Conservation (phyloP, 306 rosid species). For the Malus orientalis region DNA sequence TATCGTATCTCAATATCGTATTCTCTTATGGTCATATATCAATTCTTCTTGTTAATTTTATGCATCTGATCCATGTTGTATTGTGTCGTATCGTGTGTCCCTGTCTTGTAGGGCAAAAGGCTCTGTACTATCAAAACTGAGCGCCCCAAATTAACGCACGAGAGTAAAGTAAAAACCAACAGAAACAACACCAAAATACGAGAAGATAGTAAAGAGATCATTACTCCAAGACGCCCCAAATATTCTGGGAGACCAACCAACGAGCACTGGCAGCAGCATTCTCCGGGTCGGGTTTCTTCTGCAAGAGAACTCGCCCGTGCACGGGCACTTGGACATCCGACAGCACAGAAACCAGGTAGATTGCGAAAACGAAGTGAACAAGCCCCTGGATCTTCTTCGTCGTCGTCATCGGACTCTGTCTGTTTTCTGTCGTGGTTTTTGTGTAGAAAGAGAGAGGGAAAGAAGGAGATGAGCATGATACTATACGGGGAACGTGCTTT, state of each 20-base stretch:
- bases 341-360: slow-evolving; percentile 10
- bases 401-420: not conserved
- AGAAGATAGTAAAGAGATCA: not conserved
- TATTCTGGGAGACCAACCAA: slow-evolving; percentile 66
- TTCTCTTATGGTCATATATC: too few species aligned
- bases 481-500: not conserved
- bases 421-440: not conserved
- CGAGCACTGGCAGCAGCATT: slow-evolving; percentile 71
- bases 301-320: slow-evolving; percentile 27
- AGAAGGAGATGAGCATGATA: not conserved
- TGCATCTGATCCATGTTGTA: too few species aligned
- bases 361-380: not conserved
- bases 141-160: not conserved
- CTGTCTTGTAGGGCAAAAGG: not conserved
- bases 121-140: not conserved
- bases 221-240: slow-evolving; percentile 78
- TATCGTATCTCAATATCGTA: rapidly evolving
- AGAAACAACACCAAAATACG: not conserved
- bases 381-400: not conserved
- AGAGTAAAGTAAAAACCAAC: not conserved
- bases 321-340: slow-evolving; percentile 16
- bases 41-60: too few species aligned
- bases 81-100: too few species aligned
- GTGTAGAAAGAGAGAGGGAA: not conserved
- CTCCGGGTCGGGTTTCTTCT: slow-evolving; percentile 56